Percentiles rank a stretch among this genome's conserved stretches.
phyloP scores from a whole-genome alignment of 2,329 filamentous ascomycete species.

The Davidsoniella eucalypti region DNA sequence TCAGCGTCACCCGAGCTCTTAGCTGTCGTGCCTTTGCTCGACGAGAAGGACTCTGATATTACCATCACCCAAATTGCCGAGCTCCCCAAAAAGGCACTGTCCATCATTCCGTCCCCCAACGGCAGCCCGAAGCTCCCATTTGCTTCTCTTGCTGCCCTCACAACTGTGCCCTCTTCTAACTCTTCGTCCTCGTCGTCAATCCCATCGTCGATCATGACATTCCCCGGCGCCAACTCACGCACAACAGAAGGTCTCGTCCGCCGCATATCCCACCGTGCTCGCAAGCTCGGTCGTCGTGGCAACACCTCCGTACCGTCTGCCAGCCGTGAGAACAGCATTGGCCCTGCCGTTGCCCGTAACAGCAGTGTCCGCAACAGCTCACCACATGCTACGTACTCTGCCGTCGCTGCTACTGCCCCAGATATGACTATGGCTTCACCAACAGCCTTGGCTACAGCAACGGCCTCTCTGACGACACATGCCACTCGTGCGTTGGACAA shows the following conservation, averaged over 20 bases:
- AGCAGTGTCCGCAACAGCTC: slow-evolving; percentile 81
- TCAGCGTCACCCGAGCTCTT: too few relatives aligned
- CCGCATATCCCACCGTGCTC: slow-evolving; percentile 66
- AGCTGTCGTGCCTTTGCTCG: too few relatives aligned
- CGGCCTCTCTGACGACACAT: too few relatives aligned
- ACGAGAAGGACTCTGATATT: too few relatives aligned
- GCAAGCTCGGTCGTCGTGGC: slow-evolving; percentile 51
- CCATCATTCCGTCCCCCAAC: too few relatives aligned
- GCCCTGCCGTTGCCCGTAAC: slow-evolving; percentile 71
- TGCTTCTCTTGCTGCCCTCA: background rate
- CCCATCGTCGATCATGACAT: background rate
- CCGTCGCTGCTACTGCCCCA: slow-evolving; percentile 14
- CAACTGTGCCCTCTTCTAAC: background rate
- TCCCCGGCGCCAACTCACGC: too few relatives aligned
- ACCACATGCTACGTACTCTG: slow-evolving; percentile 41
- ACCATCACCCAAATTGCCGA: too few relatives aligned
- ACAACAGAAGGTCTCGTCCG: slow-evolving; percentile 48
- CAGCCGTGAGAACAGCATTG: slow-evolving; percentile 73
- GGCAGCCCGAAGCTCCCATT: background rate
- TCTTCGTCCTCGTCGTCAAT: slow-evolving; percentile 11
- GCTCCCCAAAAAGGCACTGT: too few relatives aligned
- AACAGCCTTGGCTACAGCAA: too few relatives aligned
- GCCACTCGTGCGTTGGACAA: slow-evolving; percentile 19
- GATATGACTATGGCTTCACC: too few relatives aligned
- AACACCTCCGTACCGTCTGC: slow-evolving; percentile 62